Evolutionary conservation across 2,329 filamentous ascomycete genomes (phyloP).

Genomic region (Arthrinium puccinioides): DNA sequence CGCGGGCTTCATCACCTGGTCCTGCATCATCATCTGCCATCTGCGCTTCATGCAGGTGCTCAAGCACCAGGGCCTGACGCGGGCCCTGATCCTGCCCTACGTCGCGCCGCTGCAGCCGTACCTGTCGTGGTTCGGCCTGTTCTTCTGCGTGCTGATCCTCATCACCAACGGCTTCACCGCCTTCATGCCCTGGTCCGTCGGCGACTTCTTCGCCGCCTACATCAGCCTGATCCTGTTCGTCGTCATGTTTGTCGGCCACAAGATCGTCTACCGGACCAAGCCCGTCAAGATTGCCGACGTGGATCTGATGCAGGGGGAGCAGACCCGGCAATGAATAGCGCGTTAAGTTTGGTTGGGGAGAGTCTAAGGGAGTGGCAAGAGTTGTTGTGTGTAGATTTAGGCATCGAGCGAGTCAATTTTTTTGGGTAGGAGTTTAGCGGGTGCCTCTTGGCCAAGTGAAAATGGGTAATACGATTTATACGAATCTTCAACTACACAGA

Average conservation of each 20-base stretch:
- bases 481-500: no score
- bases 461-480: no score
- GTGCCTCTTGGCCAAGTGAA: no score
- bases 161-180: conserved; percentile 63
- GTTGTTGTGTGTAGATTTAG: no score
- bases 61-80: conserved; percentile 46
- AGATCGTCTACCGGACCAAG: conserved; percentile 30
- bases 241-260: conserved; percentile 54
- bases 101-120: conserved; percentile 55
- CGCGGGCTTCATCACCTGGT: conserved; percentile 65
- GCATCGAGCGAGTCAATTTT: no score
- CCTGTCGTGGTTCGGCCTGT: conserved; percentile 57
- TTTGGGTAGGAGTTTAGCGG: no score
- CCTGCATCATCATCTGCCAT: conserved; percentile 57
- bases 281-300: conserved; percentile 16
- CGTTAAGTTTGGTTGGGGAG: no score
- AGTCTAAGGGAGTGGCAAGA: no score
- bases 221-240: conserved; percentile 58
- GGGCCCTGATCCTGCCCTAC: conserved; percentile 53
- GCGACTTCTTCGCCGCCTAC: conserved; percentile 58
- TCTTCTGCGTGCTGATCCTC: conserved; percentile 57
- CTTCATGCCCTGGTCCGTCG: conserved; percentile 56
- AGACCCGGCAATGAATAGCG: conserved; percentile 2
- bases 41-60: conserved; percentile 59
- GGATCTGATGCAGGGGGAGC: conserved; percentile 19